Base-by-base conservation (phyloP, 805 yeast species). In the Ogataea neopini region DNA sequence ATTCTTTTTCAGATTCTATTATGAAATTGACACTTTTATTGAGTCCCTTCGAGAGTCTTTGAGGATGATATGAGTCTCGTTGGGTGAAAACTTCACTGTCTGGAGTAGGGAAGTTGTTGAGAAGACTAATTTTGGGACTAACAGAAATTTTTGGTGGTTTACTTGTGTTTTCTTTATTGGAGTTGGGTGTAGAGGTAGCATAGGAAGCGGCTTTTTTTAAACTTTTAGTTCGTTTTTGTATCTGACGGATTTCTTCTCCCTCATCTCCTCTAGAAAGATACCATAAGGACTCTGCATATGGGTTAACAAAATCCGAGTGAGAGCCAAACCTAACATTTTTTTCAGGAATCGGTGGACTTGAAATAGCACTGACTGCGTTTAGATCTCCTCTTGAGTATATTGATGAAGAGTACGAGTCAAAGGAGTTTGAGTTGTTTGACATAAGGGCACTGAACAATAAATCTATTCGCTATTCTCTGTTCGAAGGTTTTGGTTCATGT, bases 231-330 rank as follows among this genome's bases (percentile, higher is more conserved):
- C 44, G 62, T 45, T 43, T 53, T 50, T 50, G 62, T 44, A 70
- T 63, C 14, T 57, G 53, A 11, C 56, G 56, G 9, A 72, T 67
- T 22, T 73, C 70, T 7, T 61, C 58, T 8, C 68, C 67, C 20
- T 68, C 64, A 33, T 63, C 68, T 2, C 71, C 65, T 19, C 74
- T 57, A 7, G 67, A 56, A 1, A 59, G 47, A 41, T 59, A 63
- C 79, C 79, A 75, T 13, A 74, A 51, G 1, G 77, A 73, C 34
- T 64, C 61, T 0, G 77, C 65, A 54, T 74, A 74, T 0, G 79
- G 79, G 44, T 75, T 74, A 15, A 40, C 35, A 8, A 25, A 41
- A 9, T 42, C 41, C 6, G 30, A 25, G 13, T 25, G 29, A 17
- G 32, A 28, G 13, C 11, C 17, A 14, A 29, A 29, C 3, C 20